Conservation (phyloP, 2,329 filamentous ascomycete species). For the Pseudogymnoascus sp. region DNA sequence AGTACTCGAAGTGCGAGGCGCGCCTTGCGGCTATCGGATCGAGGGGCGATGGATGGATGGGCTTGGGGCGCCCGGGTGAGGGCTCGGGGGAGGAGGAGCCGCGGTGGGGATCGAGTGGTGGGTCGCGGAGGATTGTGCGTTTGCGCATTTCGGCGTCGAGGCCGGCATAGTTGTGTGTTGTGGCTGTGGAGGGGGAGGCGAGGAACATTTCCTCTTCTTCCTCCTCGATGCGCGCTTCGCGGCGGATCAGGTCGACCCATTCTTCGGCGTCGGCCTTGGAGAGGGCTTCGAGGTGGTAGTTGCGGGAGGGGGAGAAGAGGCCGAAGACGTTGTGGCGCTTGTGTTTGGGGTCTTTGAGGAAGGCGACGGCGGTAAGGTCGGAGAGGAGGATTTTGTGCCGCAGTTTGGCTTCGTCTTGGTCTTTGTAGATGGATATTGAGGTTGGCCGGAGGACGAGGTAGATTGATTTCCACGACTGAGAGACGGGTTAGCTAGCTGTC, state of each 20-base stretch:
- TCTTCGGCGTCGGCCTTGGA: constrained; percentile 68
- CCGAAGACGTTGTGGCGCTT: constrained; percentile 84
- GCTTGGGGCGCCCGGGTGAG: constrained; percentile 24
- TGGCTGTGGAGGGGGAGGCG: constrained; percentile 52
- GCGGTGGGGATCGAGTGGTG: constrained; percentile 25
- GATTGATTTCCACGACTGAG: constrained; percentile 78
- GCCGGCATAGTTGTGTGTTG: constrained; percentile 20
- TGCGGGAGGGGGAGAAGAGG: constrained; percentile 82
- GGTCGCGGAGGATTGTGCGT: constrained; percentile 17
- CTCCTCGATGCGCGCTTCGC: constrained; percentile 76
- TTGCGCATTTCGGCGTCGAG: constrained; percentile 24
- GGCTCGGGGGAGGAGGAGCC: constrained; percentile 55
- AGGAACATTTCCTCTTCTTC: constrained; percentile 79
- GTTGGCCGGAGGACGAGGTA: constrained; percentile 88
- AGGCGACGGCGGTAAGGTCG: constrained; percentile 84
- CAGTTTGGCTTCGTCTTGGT: constrained; percentile 81
- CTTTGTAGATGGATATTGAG: constrained; percentile 86
- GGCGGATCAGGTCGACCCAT: constrained; percentile 79
- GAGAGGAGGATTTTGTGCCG: constrained; percentile 81
- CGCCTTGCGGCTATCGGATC: constrained; percentile 32
- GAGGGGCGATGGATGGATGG: constrained; percentile 10
- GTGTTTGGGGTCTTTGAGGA: constrained; percentile 82
- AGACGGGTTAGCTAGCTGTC: constrained; percentile 11
- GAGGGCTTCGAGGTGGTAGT: constrained; percentile 80
- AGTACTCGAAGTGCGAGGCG: constrained; percentile 59